Evolutionary conservation across 805 yeast genomes (phyloP).

Genomic region (Lachancea fermentati): DNA sequence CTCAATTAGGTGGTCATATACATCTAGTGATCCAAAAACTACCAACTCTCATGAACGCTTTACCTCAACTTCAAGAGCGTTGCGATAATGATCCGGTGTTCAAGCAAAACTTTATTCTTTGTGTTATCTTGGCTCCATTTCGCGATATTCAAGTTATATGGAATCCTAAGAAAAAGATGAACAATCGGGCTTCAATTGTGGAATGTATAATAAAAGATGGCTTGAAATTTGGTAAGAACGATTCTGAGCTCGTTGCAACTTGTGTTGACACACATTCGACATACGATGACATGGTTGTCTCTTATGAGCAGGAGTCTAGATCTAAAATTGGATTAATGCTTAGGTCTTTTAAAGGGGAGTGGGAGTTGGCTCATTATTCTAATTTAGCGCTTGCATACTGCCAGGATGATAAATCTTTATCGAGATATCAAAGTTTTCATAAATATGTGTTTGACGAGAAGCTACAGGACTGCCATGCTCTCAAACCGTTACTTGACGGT

Average conservation of each 20-base stretch:
- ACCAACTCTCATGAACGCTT: slow-evolving; percentile 3
- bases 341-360: slow-evolving; percentile 46
- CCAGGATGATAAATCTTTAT: slow-evolving; percentile 17
- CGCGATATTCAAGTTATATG: slow-evolving; percentile 19
- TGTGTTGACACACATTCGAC: slow-evolving; percentile 34
- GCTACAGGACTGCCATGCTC: slow-evolving; percentile 27
- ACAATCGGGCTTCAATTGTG: slow-evolving; percentile 26
- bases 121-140: slow-evolving; percentile 22
- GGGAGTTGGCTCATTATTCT: slow-evolving; percentile 42
- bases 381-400: slow-evolving; percentile 19
- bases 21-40: slow-evolving; percentile 4
- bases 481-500: slow-evolving; percentile 74
- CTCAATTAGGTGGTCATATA: slow-evolving; percentile 6
- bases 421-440: slow-evolving; percentile 33
- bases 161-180: slow-evolving; percentile 23
- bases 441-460: slow-evolving; percentile 20
- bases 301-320: slow-evolving; percentile 35
- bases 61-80: slow-evolving; percentile 1
- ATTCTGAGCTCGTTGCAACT: slow-evolving; percentile 45
- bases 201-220: slow-evolving; percentile 61
- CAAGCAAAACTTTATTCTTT: slow-evolving; percentile 17
- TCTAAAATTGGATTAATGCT: slow-evolving; percentile 58
- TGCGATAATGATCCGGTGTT: slow-evolving; percentile 8
- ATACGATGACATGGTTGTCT: slow-evolving; percentile 27
- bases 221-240: slow-evolving; percentile 54